Conservation (phyloP, 2,329 filamentous ascomycete genomes). For the Raffaelea deltoideospora region DNA sequence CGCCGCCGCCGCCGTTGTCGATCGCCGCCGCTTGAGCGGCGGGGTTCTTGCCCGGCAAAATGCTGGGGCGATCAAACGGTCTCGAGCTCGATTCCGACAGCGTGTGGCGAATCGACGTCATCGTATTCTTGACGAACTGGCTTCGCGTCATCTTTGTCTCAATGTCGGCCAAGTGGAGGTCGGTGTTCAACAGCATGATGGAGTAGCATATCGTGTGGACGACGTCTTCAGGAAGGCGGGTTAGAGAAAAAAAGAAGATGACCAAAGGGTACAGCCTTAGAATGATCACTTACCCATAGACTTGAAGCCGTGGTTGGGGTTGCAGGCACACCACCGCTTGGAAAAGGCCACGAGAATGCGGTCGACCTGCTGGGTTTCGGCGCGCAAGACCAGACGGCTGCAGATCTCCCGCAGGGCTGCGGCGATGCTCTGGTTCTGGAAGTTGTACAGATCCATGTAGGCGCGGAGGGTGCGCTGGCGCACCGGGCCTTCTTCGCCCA, state of each 20-base stretch:
- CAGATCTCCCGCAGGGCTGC: slow-evolving; percentile 68
- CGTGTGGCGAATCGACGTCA: slow-evolving; percentile 72
- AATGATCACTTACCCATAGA: slow-evolving; percentile 46
- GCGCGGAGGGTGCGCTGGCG: slow-evolving; percentile 48
- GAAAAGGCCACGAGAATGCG: slow-evolving; percentile 84
- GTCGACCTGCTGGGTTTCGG: slow-evolving; percentile 93
- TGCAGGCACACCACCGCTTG: slow-evolving; percentile 83
- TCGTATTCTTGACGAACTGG: slow-evolving; percentile 93
- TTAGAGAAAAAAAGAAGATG: slow-evolving; percentile 15
- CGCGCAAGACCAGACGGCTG: slow-evolving; percentile 64
- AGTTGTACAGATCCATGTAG: slow-evolving; percentile 90
- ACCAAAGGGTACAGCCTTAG: too few species aligned
- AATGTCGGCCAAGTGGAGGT: slow-evolving; percentile 88
- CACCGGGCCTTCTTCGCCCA: slow-evolving; percentile 58
- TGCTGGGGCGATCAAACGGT: slow-evolving; percentile 44
- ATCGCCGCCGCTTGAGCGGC: neutral
- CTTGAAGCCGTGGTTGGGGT: slow-evolving; percentile 86
- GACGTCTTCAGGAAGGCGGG: slow-evolving; percentile 44
- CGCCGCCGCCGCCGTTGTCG: too few species aligned
- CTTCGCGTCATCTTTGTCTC: slow-evolving; percentile 89
- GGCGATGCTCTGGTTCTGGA: slow-evolving; percentile 66
- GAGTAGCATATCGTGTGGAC: slow-evolving; percentile 97
- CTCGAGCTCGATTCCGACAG: slow-evolving; percentile 57
- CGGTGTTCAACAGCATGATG: slow-evolving; percentile 86
- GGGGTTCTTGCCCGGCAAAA: slow-evolving; percentile 27